Conservation (phyloP, 805 yeast genomes). For the Saccharomycopsis sp. region DNA sequence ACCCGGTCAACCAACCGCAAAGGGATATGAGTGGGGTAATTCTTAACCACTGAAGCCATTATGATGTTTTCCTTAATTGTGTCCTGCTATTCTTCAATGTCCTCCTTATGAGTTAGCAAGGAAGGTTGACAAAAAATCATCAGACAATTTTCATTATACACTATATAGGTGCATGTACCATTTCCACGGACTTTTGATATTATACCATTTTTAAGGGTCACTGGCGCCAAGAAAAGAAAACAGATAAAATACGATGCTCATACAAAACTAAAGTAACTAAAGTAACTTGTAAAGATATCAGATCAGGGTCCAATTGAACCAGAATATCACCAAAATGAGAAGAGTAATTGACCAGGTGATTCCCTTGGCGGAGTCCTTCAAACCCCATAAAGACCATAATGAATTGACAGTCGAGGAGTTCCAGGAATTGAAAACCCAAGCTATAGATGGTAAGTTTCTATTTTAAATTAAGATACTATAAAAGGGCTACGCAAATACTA, state of each 20-base stretch:
- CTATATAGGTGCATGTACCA: too few relatives aligned
- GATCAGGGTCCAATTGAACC: too few relatives aligned
- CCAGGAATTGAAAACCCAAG: slow-evolving; percentile 25
- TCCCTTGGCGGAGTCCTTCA: slow-evolving; percentile 10
- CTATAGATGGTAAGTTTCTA: slow-evolving; percentile 23
- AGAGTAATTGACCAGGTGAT: background rate
- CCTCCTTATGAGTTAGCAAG: background rate
- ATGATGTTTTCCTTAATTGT: too few relatives aligned
- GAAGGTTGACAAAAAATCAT: background rate
- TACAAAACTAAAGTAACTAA: too few relatives aligned
- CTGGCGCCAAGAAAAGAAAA: background rate
- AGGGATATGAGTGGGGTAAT: slow-evolving; percentile 76
- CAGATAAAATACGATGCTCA: too few relatives aligned
- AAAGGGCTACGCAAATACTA: too few relatives aligned
- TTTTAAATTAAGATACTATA: too few relatives aligned
- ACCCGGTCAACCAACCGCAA: slow-evolving; percentile 55
- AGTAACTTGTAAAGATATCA: too few relatives aligned
- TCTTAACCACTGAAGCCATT: background rate
- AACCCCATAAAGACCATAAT: slow-evolving; percentile 10
- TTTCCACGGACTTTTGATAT: too few relatives aligned
- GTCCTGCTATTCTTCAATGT: too few relatives aligned
- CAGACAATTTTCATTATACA: background rate
- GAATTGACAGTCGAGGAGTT: slow-evolving; percentile 26
- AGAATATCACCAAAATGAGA: slow-evolving; percentile 1
- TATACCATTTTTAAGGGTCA: background rate